Base-by-base conservation (phyloP, 768 basidiomycete genomes). In the Mycena galericulata region DNA sequence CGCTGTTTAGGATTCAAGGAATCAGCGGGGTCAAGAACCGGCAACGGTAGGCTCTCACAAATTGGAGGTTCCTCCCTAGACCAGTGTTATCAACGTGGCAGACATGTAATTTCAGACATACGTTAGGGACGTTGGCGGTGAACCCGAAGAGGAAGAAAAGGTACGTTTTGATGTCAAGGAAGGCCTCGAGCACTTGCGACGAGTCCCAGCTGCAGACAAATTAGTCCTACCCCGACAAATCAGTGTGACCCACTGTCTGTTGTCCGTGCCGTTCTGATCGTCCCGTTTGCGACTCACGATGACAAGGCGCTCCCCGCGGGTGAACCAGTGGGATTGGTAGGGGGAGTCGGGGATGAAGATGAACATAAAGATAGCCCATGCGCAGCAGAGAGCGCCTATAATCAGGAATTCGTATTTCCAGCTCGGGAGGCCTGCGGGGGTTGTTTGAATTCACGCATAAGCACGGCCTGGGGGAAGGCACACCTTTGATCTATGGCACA, bases 291-390 rank as follows among this genome's bases (percentile, higher is more conserved):
- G 77, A 64, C 79, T 77, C 20, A 81, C 76, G 27, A 78, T 79
- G 29, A 81, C 74, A 24, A 80, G 66, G 27, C 77, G 74, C 67
- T 82, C 79, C 29, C 74, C 65, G 10, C 75, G 71, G 5, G 68
- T 78, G 65, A 82, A 75, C 74, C 78, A 80, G 38, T 70, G 73
- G 1, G 79, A 76, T 47, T 67, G 69, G 58, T 76, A 74, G 0
- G 80, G 80, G 20, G 79, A 78, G 65, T 81, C 81, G 17, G 81
- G 77, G 29, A 82, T 72, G 62, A 78, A 75, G 53, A 81, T 68
- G 46, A 65, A 74, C 53, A 81, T 65, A 34, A 77, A 56, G 34
- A 79, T 68, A 12, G 74, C 73, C 77, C 79, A 80, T 2, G 69
- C 56, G 32, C 71, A 71, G 65, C 79, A 80, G 34, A 80, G 66